phyloP scores from a whole-genome alignment of 2,329 filamentous ascomycete genomes.

The Penicillium sp. region DNA sequence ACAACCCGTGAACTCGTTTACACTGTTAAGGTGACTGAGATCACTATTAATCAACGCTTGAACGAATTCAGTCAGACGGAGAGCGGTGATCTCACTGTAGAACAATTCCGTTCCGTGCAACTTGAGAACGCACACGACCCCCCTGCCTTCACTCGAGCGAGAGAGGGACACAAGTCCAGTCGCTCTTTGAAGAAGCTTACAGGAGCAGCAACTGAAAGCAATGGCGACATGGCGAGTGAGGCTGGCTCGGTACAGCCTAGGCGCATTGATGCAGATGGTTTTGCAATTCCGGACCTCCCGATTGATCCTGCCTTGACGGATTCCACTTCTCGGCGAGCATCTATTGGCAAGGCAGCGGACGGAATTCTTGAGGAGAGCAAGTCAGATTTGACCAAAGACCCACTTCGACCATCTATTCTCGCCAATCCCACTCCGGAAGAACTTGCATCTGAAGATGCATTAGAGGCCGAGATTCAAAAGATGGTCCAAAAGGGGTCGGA shows the following conservation, averaged over 20 bases:
- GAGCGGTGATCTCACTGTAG: slow-evolving; percentile 79
- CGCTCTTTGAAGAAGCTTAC: slow-evolving; percentile 36
- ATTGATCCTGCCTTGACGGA: slow-evolving; percentile 46
- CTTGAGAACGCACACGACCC: slow-evolving; percentile 74
- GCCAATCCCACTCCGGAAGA: slow-evolving; percentile 60
- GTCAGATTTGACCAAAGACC: slow-evolving; percentile 26
- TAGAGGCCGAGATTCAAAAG: slow-evolving; percentile 70
- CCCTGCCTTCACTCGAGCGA: slow-evolving; percentile 67
- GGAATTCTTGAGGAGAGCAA: slow-evolving; percentile 24
- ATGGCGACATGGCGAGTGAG: slow-evolving; percentile 41
- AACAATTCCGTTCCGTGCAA: slow-evolving; percentile 66
- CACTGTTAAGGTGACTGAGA: slow-evolving; percentile 92
- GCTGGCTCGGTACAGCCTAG: slow-evolving; percentile 29
- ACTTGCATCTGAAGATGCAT: slow-evolving; percentile 56
- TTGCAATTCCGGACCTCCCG: slow-evolving; percentile 59
- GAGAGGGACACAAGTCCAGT: slow-evolving; percentile 59
- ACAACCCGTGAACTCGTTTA: slow-evolving; percentile 96
- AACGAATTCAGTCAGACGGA: slow-evolving; percentile 89
- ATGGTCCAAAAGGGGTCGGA: slow-evolving; percentile 54
- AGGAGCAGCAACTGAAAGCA: slow-evolving; percentile 42
- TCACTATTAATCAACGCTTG: slow-evolving; percentile 87
- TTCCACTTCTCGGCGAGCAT: slow-evolving; percentile 17
- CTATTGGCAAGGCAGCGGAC: slow-evolving; percentile 21
- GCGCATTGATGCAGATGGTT: slow-evolving; percentile 66
- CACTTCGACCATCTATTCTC: slow-evolving; percentile 34